Evolutionary conservation across 345 rosid species (phyloP).

Genomic region (Physaria fendleri): DNA sequence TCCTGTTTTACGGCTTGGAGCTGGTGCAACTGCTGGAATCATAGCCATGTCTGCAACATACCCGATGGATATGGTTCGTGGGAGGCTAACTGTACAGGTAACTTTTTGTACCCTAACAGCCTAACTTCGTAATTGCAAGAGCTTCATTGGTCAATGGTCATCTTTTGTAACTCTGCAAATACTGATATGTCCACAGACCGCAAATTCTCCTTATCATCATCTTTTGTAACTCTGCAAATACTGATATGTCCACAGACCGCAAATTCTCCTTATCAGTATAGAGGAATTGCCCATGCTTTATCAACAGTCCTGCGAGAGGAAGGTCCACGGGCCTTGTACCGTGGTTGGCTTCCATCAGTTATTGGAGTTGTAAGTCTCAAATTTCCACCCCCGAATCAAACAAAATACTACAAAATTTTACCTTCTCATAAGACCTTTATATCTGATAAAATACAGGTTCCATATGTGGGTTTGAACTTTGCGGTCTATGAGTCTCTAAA

Average conservation of each 20-base stretch:
- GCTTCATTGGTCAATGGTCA: neutral
- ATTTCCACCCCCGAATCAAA: neutral
- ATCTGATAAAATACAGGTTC: conserved; percentile 54
- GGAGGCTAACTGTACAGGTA: conserved; percentile 99
- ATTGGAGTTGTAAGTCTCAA: conserved; percentile 89
- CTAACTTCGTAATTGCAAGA: neutral
- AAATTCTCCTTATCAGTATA: conserved; percentile 79
- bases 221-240: conserved; percentile 11
- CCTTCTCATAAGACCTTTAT: neutral
- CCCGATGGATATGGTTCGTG: conserved; percentile 99
- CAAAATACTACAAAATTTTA: neutral
- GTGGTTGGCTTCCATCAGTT: conserved; percentile 99
- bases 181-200: conserved; percentile 49
- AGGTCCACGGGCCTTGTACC: conserved; percentile 94
- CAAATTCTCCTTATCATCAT: conserved; percentile 67
- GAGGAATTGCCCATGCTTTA: conserved; percentile 91
- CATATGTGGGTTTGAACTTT: conserved; percentile 98
- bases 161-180: conserved; percentile 13
- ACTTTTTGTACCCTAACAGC: neutral
- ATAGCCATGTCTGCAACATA: conserved; percentile 99
- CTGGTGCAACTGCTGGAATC: conserved; percentile 99
- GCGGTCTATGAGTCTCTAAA: conserved; percentile 91
- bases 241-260: conserved; percentile 53
- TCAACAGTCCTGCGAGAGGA: conserved; percentile 81
- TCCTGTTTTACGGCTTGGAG: conserved; percentile 96